Evolutionary conservation across 2,329 filamentous ascomycete species (phyloP).

Genomic region (Monosporascus sp.): DNA sequence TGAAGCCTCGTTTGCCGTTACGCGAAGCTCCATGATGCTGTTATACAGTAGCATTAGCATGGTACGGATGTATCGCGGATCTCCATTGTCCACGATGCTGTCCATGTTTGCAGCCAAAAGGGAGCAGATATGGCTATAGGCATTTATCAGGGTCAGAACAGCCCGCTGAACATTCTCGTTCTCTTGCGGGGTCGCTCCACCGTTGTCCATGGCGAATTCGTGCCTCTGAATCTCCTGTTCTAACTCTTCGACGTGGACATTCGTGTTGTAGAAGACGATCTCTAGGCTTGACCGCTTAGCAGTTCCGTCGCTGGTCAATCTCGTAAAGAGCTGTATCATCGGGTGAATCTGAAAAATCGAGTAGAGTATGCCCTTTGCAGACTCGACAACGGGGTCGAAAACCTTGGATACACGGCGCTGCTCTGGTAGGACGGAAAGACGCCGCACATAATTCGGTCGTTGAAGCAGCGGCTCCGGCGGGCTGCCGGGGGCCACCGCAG

Average conservation of each 20-base stretch:
- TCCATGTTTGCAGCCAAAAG: constrained; percentile 57
- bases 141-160: constrained; percentile 57
- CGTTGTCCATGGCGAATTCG: constrained; percentile 44
- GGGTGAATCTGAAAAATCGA: constrained; percentile 64
- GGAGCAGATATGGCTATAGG: constrained; percentile 60
- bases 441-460: constrained; percentile 57
- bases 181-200: constrained; percentile 44
- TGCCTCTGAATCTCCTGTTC: constrained; percentile 61
- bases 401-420: constrained; percentile 56
- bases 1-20: constrained; percentile 35
- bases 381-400: constrained; percentile 57
- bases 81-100: constrained; percentile 58
- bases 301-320: constrained; percentile 54
- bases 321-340: constrained; percentile 60
- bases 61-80: constrained; percentile 61
- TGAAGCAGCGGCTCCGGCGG: constrained; percentile 52
- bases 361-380: constrained; percentile 61
- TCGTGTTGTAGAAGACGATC: constrained; percentile 63
- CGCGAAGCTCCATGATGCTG: constrained; percentile 61
- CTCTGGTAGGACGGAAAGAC: constrained; percentile 58
- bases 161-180: constrained; percentile 61
- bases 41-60: constrained; percentile 60
- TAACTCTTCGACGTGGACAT: constrained; percentile 59
- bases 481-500: constrained; percentile 45
- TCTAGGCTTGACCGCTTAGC: constrained; percentile 59